Conservation (phyloP, 1,284 basidiomycete species). For the Rhodotorula sp. region DNA sequence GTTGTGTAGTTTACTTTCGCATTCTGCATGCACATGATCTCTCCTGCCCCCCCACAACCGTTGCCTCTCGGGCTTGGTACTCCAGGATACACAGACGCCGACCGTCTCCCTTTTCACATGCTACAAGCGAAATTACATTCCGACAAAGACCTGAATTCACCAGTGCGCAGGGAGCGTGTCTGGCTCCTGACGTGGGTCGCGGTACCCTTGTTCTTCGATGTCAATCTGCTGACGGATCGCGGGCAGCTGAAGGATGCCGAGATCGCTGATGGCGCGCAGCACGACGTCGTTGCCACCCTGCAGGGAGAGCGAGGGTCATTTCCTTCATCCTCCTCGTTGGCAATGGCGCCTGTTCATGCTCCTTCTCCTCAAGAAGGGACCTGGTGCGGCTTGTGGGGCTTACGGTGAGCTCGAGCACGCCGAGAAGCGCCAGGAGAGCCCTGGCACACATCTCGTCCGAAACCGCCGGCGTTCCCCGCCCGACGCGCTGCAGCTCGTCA, state of each 20-base stretch:
- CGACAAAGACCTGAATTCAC: too few relatives aligned
- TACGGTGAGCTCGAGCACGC: conserved; percentile 6
- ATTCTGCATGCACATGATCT: not conserved
- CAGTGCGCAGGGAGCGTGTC: not conserved
- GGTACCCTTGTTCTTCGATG: not conserved
- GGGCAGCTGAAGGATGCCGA: conserved; percentile 9
- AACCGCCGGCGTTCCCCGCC: not conserved
- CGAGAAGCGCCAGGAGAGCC: conserved; percentile 2
- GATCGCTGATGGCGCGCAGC: not conserved
- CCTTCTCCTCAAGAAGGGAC: too few relatives aligned
- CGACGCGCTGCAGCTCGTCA: conserved; percentile 2
- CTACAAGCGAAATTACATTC: not conserved
- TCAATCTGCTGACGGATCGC: not conserved
- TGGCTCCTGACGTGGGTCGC: not conserved
- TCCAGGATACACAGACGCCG: too few relatives aligned
- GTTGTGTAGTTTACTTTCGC: not conserved
- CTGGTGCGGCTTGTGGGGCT: not conserved
- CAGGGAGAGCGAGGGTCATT: too few relatives aligned
- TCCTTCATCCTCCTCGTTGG: too few relatives aligned
- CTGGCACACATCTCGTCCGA: conserved; percentile 12
- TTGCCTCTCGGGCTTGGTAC: not conserved
- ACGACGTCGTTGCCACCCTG: not conserved
- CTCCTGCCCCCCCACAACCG: not conserved
- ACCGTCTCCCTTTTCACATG: too few relatives aligned
- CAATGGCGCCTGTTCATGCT: too few relatives aligned